Evolutionary conservation across 2,329 filamentous ascomycete genomes (phyloP), one percentile per base, ranked within the genome.

Genomic region (Didymella keratinophila): DNA sequence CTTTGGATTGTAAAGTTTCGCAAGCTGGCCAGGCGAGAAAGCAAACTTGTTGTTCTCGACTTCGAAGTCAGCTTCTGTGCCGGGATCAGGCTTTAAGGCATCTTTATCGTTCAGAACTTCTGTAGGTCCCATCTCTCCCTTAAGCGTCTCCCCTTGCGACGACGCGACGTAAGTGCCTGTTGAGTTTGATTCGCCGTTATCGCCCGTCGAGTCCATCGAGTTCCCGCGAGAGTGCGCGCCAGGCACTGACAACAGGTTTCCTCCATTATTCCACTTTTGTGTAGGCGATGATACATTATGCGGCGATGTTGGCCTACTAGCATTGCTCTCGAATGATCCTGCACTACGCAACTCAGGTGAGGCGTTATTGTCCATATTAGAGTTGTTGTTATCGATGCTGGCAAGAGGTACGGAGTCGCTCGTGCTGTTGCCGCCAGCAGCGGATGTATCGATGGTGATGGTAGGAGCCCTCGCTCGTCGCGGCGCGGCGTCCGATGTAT

Each of bases 1-100:
- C 78, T 95, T 95, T 0, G 91, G 91, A 63, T 93, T 93, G 50
- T 93, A 81, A 7, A 95, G 79, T 78, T 94, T 94, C 62, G 88
- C 89, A 62, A 97, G 82, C 71, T 96, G 89, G 14, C 93, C 93
- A 11, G 88, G 88, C 2, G 88, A 87, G 73, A 92, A 97, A 16
- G 92, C 93, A 71, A 97, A 97, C 0, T 89, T 89, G 73, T 95
- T 96, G 53, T 76, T 70, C 6, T 89, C 83, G 11, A 94, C 84
- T 42, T 86, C 69, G 68, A 96, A 97, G 62, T 94, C 91, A 18
- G 79, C 82, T 73, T 93, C 90, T 51, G 88, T 90, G 7, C 88
- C 89, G 1, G 87, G 89, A 71, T 96, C 92, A 0, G 92, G 90
- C 48, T 83, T 86, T 61, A 97, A 79, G 0, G 92, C 92, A 62